phyloP scores from a whole-genome alignment of 305 asterid genomes.

The Solanum chacoense region DNA sequence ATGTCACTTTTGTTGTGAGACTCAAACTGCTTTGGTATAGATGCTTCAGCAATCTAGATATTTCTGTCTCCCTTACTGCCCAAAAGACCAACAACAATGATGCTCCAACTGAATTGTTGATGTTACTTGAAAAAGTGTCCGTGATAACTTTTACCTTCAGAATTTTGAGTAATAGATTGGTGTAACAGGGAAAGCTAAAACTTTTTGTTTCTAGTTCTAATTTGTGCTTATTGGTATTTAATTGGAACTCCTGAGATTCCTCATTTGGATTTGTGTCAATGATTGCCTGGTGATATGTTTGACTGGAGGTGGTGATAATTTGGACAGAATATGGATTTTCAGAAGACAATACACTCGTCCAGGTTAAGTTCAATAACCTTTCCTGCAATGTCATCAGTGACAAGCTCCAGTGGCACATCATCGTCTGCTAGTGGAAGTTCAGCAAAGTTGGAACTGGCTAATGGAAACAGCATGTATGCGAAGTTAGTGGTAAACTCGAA shows the following conservation, averaged over 20 bases:
- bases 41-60: neutral
- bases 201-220: neutral
- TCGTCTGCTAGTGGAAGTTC: constrained; percentile 39
- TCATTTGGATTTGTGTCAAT: neutral
- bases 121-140: neutral
- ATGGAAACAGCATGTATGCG: constrained; percentile 64
- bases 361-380: constrained; percentile 62
- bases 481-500: constrained; percentile 71
- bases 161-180: neutral
- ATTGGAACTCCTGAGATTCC: neutral
- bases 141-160: neutral
- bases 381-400: constrained; percentile 28
- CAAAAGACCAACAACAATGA: neutral
- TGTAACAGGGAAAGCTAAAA: neutral
- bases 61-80: neutral
- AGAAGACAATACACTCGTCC: constrained; percentile 56
- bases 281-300: neutral
- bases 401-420: constrained; percentile 10
- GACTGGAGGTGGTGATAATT: constrained; percentile 2
- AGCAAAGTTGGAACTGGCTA: constrained; percentile 61
- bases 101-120: neutral
- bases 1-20: neutral
- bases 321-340: constrained; percentile 42
- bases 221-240: neutral
- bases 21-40: neutral